These are phyloP conservation scores for Solanum hybrid DNA, from an alignment of 305 asterid genomes.

Conservation along the genomic window DNA sequence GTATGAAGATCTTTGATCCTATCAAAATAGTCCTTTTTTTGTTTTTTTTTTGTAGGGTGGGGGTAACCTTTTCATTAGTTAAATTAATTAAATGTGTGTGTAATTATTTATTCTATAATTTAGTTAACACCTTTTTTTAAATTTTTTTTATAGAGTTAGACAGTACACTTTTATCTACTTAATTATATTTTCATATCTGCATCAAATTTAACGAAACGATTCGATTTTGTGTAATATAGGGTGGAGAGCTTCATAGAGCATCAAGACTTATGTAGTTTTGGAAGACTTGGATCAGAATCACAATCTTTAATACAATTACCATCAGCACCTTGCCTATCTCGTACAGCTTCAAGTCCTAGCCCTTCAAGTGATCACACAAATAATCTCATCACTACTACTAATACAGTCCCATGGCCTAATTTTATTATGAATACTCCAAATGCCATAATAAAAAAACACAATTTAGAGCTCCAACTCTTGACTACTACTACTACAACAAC, in stretches of 20 bases:
- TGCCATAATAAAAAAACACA: conserved; percentile 7
- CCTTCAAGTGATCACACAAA: conserved; percentile 45
- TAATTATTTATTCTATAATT: neutral
- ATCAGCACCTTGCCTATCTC: conserved; percentile 30
- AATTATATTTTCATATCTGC: neutral
- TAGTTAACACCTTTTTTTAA: too few relatives aligned
- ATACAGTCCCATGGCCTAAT: conserved; percentile 25
- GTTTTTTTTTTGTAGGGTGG: too few relatives aligned
- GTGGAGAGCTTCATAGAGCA: conserved; percentile 92
- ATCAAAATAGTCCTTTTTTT: neutral
- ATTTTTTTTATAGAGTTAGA: neutral
- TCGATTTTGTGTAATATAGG: conserved; percentile 20
- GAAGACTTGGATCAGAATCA: conserved; percentile 34
- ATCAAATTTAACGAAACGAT: neutral
- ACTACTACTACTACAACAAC: conserved; percentile 11
- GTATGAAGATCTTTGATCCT: neutral
- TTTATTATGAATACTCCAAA: conserved; percentile 4
- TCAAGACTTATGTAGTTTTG: conserved; percentile 65
- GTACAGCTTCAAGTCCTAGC: conserved; percentile 56
- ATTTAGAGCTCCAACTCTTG: conserved; percentile 30
- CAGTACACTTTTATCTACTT: neutral
- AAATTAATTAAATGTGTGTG: neutral
- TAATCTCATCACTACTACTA: conserved; percentile 23
- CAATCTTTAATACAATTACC: conserved; percentile 21
- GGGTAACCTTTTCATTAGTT: neutral